Evolutionary conservation across 1,284 basidiomycete species (phyloP), one percentile per base, ranked within the genome.

Genomic region (Golubevia pallescens): DNA sequence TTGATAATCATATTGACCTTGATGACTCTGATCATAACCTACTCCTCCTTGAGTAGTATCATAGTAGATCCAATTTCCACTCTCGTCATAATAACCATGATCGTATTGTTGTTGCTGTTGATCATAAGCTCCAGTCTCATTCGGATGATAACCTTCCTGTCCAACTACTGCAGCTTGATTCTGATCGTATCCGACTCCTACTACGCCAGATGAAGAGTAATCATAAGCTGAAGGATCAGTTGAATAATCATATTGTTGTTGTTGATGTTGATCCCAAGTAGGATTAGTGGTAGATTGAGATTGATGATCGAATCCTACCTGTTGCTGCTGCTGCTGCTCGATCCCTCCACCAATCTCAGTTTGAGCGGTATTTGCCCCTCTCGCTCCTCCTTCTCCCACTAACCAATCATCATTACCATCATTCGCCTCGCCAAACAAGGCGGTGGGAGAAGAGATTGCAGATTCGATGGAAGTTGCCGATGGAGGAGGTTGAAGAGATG

Each of bases 261-360:
- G 66, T 6, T 67, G 63, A 28, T 67, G 65, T 54, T 67, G 63
- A 1, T 57, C 63, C 8, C 60, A 63, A 19, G 63, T 56, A 19
- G 68, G 62, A 23, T 61, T 62, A 20, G 68, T 68, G 51, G 68
- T 70, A 1, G 68, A 60, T 48, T 72, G 70, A 55, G 61, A 70
- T 23, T 74, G 70, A 16, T 56, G 52, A 55, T 69, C 42, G 8
- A 16, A 48, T 48, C 42, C 42, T 10, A 48, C 42, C 42, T 48
- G 42, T 16, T 48, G 42, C 42, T 48, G 10, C 42, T 48, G 42
- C 42, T 16, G 28, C 28, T 28, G 28, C 28, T 28, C 28, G 28
- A 28, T 28, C 28, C 28, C 28, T 28, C 28, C 28, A 28, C 28
- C 28, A 28, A 28, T 28, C 28, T 28, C 28, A 28, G 28, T 28